Evolutionary conservation across 225 moss, liverwort and hornwort genomes (phyloP).

Genomic region (Pseudisothecium myosuroides): DNA sequence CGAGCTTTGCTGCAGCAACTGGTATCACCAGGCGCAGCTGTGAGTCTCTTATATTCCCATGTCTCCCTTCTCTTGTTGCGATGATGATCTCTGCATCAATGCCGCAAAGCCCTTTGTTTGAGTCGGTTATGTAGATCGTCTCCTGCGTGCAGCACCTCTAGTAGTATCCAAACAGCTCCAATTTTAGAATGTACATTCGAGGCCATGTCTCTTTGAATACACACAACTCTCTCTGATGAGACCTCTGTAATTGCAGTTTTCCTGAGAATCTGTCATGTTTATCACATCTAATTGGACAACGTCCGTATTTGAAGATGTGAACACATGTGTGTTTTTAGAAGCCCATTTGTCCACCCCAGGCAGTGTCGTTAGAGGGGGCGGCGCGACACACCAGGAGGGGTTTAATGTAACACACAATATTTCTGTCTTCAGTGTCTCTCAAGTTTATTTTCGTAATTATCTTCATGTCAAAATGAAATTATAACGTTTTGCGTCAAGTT

Average conservation of each 20-base stretch:
- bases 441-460: neutral
- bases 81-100: neutral
- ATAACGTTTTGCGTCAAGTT: neutral
- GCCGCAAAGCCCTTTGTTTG: neutral
- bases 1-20: slow-evolving; percentile 38
- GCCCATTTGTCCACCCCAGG: neutral
- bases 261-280: neutral
- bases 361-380: neutral
- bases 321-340: neutral
- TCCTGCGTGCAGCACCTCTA: neutral
- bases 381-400: neutral
- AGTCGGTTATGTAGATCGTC: neutral
- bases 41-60: neutral
- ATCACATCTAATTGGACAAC: neutral
- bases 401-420: neutral
- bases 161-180: neutral
- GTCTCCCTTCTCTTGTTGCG: neutral
- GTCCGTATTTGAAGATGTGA: neutral
- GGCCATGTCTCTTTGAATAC: neutral
- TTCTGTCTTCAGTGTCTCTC: neutral
- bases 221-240: neutral
- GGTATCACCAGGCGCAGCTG: slow-evolving; percentile 32
- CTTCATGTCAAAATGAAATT: neutral
- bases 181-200: neutral
- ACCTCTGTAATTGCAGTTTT: neutral